Base-by-base conservation (phyloP, 768 basidiomycete genomes). In the Leccinum ochraceum region DNA sequence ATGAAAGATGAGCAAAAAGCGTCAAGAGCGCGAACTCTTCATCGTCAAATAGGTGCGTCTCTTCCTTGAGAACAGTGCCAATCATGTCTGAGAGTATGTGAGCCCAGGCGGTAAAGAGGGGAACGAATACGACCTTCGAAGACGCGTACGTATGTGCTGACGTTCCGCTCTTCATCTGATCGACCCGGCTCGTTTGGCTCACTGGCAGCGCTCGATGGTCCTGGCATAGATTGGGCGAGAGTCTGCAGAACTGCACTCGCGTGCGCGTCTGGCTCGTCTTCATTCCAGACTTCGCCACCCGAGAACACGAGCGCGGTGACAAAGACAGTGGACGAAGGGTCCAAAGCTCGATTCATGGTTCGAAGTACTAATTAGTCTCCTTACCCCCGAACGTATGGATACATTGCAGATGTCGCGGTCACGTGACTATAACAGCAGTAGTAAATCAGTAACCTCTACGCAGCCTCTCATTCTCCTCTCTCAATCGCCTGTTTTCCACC, bases 391-490 rank as follows among this genome's bases (percentile, higher is more conserved):
- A 28, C 39, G 4, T 5, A 39, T 7, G 17, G 3, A 8, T 20
- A 36, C 28, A 3, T 6, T 42, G 9, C 42, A 50, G 28, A n/a
- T 58, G 51, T 52, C 64, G 22, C 24, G 60, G 54, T 52, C 67
- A 68, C 67, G 59, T 67, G 67, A 62, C 32, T 16, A 20, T 26
- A 14, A 26, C 7, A 44, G n/a, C 22, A 57, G 2, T 22, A 28
- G 3, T 49, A 11, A 10, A 36, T 70, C 58, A 77, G 42, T 75
- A 74, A 6, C 77, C 76, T 66, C 82, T 75, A 57, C 80, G 77
- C 65, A 91, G 67, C 64, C 80, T 76, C 69, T 80, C 79, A 71
- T 91, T 91, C 75, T 91, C 89, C 67, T 87, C 86, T 61, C 81
- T 79, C 72, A 90, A 67, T 64, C 79, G 79, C 69, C 69, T 77